phyloP scores from a whole-genome alignment of 257 asterid genomes.

The Solanum bulbocastanum region DNA sequence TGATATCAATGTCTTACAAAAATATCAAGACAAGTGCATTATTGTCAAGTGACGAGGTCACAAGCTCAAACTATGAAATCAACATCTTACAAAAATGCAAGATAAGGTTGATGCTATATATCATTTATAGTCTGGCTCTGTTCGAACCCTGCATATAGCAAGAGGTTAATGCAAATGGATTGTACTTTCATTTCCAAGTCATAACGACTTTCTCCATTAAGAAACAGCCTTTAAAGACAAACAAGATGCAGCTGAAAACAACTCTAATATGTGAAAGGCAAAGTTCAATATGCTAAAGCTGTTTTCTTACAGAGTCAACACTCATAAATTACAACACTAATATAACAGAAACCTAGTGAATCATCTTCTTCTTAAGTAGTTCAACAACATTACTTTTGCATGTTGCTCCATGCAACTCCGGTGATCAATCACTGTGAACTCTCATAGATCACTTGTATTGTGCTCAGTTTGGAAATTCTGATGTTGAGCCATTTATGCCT shows the following conservation, averaged over 20 bases:
- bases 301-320: not conserved
- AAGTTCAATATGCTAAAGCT: not conserved
- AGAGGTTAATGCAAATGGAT: not conserved
- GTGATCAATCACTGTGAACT: not conserved
- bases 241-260: not conserved
- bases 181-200: not conserved
- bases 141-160: not conserved
- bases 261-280: not conserved
- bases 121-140: not conserved
- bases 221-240: not conserved
- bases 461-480: slow-evolving; percentile 32
- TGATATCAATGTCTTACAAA: too few relatives aligned
- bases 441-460: slow-evolving; percentile 5
- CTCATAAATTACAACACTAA: not conserved
- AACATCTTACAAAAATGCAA: not conserved
- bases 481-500: slow-evolving; percentile 19
- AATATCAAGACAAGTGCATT: too few relatives aligned
- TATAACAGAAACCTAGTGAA: not conserved
- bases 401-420: not conserved
- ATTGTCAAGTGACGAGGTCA: not conserved
- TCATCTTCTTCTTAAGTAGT: not conserved
- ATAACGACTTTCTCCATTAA: not conserved
- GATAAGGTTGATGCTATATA: not conserved
- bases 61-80: not conserved
- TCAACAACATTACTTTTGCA: not conserved